These are phyloP conservation scores for Termitomyces eurrhizus DNA, from an alignment of 768 basidiomycete genomes.

Conservation along the genomic window DNA sequence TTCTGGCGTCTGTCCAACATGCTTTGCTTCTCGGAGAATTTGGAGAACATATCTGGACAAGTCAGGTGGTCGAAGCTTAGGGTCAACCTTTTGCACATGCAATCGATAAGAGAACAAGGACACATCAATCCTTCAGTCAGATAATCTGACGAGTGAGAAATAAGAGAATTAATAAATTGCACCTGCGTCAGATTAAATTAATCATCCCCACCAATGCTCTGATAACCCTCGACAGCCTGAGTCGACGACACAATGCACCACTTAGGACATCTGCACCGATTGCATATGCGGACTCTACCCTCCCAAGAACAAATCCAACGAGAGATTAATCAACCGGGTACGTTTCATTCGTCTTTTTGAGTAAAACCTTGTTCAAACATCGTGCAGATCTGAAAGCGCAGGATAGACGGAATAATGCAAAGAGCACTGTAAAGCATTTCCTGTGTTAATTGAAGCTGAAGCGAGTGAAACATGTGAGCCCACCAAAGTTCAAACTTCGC, in stretches of 20 bases:
- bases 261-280: constrained; percentile 21
- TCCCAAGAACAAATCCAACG: constrained; percentile 28
- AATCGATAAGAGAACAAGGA: neutral
- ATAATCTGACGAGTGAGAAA: neutral
- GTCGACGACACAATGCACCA: constrained; percentile 16
- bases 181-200: neutral
- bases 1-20: neutral
- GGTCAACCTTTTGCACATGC: neutral
- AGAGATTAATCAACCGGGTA: neutral
- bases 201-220: neutral
- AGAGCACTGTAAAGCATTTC: neutral
- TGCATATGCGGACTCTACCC: constrained; percentile 31
- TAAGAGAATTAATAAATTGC: neutral
- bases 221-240: constrained; percentile 5
- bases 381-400: neutral
- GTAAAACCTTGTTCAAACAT: neutral
- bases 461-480: neutral
- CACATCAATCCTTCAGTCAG: neutral
- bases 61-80: neutral
- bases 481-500: neutral
- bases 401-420: neutral
- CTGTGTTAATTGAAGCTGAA: neutral
- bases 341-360: neutral
- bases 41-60: neutral
- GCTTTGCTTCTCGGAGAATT: neutral